These are phyloP conservation scores for Carex cristatella DNA, from an alignment of 176 grass and related monocot genomes.

Conservation along the genomic window DNA sequence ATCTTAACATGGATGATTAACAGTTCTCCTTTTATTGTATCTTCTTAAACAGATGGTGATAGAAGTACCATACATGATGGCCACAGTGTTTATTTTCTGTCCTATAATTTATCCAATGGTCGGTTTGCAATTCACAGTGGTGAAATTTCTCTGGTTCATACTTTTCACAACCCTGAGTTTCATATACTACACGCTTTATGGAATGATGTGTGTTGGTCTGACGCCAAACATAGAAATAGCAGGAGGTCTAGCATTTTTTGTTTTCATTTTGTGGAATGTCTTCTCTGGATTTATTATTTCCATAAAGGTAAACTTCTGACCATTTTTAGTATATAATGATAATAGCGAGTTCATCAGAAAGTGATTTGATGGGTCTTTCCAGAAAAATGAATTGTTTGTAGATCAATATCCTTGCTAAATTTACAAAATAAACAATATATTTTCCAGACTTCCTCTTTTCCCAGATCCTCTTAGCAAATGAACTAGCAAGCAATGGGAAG, in stretches of 20 bases:
- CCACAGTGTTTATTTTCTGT: constrained; percentile 30
- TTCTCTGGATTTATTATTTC: constrained; percentile 48
- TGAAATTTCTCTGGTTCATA: constrained; percentile 40
- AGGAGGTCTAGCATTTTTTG: constrained; percentile 28
- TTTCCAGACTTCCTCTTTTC: background rate
- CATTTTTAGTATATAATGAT: background rate
- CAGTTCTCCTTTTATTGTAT: background rate
- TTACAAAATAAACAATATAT: background rate
- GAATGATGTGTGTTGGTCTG: constrained; percentile 48
- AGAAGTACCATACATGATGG: constrained; percentile 40
- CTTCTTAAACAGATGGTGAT: constrained; percentile 30
- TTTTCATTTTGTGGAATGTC: constrained; percentile 39
- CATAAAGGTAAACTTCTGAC: constrained; percentile 32
- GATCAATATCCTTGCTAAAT: background rate
- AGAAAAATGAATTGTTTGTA: background rate
- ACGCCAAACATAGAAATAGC: constrained; percentile 49
- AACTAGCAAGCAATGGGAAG: background rate
- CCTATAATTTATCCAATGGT: constrained; percentile 46
- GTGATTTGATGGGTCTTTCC: background rate
- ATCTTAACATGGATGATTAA: background rate
- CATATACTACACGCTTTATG: constrained; percentile 34
- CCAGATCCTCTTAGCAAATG: background rate
- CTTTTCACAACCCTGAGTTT: constrained; percentile 34
- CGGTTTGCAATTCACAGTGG: constrained; percentile 29
- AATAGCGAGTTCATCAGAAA: background rate